phyloP scores from a whole-genome alignment of 495 filamentous ascomycete species.

The Tuber melanosporum region DNA sequence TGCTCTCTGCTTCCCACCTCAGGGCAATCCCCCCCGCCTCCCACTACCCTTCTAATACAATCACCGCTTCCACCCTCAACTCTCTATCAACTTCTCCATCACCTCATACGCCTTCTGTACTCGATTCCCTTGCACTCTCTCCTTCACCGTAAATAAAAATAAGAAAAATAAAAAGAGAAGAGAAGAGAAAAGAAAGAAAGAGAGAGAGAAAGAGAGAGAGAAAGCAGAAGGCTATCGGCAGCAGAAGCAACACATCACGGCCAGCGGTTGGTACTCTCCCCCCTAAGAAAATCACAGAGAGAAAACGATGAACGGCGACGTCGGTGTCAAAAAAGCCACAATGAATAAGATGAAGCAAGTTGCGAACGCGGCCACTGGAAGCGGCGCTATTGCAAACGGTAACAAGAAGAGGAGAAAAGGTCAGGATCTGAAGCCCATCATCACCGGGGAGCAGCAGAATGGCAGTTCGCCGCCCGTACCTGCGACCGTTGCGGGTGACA shows the following conservation, averaged over 20 bases:
- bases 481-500: conserved; percentile 42
- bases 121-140: conserved; percentile 10
- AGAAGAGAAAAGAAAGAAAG: conserved; percentile 7
- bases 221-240: conserved; percentile 5
- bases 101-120: neutral
- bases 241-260: neutral
- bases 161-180: conserved; percentile 7
- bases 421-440: conserved; percentile 79
- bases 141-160: conserved; percentile 9
- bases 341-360: conserved; percentile 76
- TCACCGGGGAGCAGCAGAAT: conserved; percentile 64
- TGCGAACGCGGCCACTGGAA: conserved; percentile 45
- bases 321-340: conserved; percentile 63
- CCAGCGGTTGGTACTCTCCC: neutral
- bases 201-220: conserved; percentile 6
- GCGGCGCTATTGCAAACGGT: conserved; percentile 49
- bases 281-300: conserved; percentile 15
- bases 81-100: neutral
- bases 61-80: conserved; percentile 18
- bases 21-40: conserved; percentile 19
- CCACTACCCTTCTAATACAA: conserved; percentile 16
- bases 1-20: conserved; percentile 22
- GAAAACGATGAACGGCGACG: conserved; percentile 63
- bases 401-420: conserved; percentile 86
- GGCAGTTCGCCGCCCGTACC: conserved; percentile 38